Base-by-base conservation (phyloP, 1,139 yeast genomes). In the Nakaseomyces sp. region DNA sequence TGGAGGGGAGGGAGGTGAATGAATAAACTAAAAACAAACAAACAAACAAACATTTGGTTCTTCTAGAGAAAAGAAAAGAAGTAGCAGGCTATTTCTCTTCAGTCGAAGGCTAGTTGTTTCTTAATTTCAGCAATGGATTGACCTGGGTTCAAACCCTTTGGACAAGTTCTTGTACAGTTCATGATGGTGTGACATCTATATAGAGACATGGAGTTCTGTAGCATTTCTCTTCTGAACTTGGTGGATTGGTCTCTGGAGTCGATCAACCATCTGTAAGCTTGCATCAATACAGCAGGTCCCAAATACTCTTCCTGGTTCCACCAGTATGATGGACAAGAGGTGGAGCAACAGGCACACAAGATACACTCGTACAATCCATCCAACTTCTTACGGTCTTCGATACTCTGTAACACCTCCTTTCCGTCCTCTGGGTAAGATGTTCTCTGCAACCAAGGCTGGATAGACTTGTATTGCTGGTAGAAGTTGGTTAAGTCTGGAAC, bases 321-420 rank as follows among this genome's bases (percentile, higher is more conserved):
- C 98, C 99, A 93, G 77, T 93, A 93, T 6, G 97, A 88, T 44
- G 99, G 98, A 74, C 99, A 91, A 28, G 98, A 80, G 43, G 99
- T 93, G 32, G 97, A 89, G 71, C 98, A 91, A 72, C 98, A 91
- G 22, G 98, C 98, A 74, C 98, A 91, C 64, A 91, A 75, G 60
- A 91, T 91, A 74, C 98, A 91, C 71, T 91, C 98, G 70, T 91
- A 91, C 58, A 91, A 73, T 47, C 98, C 97, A 67, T 91, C 97
- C 63, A 91, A 77, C 72, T 91, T 93, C 70, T 85, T 88, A 71
- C 99, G 83, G 72, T 91, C 98, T 54, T 76, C 95, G 55, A 87
- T 77, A 58, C 88, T 75, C 71, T 91, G 99, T 61, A 87, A 74
- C 67, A 85, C 85, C 71, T 91, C 99, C 67, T 80, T 81, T 54